A percentile compares a stretch with the other conserved stretches of the same genome.
Conservation (phyloP, 1,284 basidiomycete species). For the Cystobasidiaceae sp. region DNA sequence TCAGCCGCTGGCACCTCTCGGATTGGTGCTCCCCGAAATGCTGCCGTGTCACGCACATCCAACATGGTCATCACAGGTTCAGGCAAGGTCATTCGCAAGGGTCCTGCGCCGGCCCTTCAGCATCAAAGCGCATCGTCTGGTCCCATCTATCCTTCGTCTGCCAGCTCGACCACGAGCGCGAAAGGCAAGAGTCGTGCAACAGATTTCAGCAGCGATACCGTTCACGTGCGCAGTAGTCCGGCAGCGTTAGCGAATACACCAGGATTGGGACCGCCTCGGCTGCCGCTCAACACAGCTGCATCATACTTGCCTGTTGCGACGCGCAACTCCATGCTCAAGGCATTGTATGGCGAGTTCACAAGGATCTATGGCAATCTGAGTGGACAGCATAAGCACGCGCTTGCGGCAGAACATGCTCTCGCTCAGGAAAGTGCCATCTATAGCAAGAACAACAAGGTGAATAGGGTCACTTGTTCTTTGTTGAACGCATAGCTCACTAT, state of each 20-base stretch:
- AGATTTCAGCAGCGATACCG: background rate
- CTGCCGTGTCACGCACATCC: background rate
- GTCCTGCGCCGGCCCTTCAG: slow-evolving; percentile 4
- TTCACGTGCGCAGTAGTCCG: background rate
- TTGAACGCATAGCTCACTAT: slow-evolving; percentile 73
- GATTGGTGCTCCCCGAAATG: slow-evolving; percentile 3
- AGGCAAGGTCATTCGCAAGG: slow-evolving; percentile 16
- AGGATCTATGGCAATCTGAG: slow-evolving; percentile 7
- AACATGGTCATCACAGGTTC: background rate
- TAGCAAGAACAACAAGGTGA: slow-evolving; percentile 34
- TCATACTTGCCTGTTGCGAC: slow-evolving; percentile 28
- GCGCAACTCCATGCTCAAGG: slow-evolving; percentile 19
- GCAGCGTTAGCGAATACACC: background rate
- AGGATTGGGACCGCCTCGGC: slow-evolving; percentile 9
- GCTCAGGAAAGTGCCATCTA: slow-evolving; percentile 25
- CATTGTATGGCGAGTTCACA: slow-evolving; percentile 13
- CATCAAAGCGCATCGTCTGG: background rate
- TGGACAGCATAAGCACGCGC: background rate
- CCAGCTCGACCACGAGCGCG: background rate
- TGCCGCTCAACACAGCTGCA: slow-evolving; percentile 19
- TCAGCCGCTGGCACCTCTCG: background rate
- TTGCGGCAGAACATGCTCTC: slow-evolving; percentile 29
- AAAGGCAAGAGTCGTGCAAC: slow-evolving; percentile 19
- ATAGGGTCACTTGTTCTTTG: slow-evolving; percentile 57
- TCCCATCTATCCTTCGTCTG: background rate